Evolutionary conservation across 441 rosid genomes (phyloP), one percentile per base, ranked within the genome.

Genomic region (Populus trichocarpa): DNA sequence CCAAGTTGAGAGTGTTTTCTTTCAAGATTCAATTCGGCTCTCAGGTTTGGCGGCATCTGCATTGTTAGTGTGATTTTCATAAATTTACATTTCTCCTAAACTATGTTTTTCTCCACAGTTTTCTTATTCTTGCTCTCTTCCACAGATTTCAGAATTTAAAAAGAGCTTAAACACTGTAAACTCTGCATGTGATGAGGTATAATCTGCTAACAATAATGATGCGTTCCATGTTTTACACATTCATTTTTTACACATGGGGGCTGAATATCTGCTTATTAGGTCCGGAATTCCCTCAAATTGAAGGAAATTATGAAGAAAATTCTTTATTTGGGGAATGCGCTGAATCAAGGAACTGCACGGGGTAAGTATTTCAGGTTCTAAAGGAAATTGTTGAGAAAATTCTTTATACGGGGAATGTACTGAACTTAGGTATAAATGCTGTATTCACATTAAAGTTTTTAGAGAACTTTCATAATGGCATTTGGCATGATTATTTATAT

Each of bases 341-440:
- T 94, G 87, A 96, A 94, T 87, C 97, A 96, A 81, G 99, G 99
- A 87, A 96, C 99, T 73, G 98, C 98, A 30, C 91, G 98, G 89
- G 99, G 99, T 92, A 77, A 83, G 90, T 75, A 77, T 70, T 63
- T 74, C 25, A 33, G 9, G 25, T 68, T 26, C 9, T n/a, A 93
- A 81, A 79, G 88, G 98, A 90, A 82, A 96, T 94, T 73, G 89
- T 93, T 97, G 89, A 89, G 88, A 87, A 76, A 83, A 94, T 96
- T 86, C 97, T 96, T 71, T 88, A 83, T 81, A 87, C 94, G 73
- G 99, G 99, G 78, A 96, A 96, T 80, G 32, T 30, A 16, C 83
- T 94, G 87, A 96, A 94, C 87, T 97, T 92, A 82, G 99, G 99
- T 42, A 42, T 42, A 42, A 42, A 42, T 42, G 50, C 14, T 42